Evolutionary conservation across 768 basidiomycete genomes (phyloP).

Genomic region (Suillus variegatus): DNA sequence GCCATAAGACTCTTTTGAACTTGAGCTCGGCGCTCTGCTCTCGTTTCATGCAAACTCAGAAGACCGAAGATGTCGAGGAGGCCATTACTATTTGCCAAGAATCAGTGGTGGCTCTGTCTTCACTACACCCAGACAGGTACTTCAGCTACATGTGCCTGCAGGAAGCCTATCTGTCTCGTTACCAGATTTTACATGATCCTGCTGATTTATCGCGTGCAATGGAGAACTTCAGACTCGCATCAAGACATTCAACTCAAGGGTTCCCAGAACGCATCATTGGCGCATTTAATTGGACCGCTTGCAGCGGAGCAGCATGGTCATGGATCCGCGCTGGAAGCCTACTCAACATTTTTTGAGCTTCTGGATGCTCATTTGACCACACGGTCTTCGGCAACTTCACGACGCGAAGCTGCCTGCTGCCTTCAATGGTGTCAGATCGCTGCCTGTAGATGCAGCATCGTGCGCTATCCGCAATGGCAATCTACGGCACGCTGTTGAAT

Average conservation of each 20-base stretch:
- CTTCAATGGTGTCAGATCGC: background rate
- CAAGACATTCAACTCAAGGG: background rate
- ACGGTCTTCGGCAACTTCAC: background rate
- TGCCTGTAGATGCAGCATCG: constrained; percentile 9
- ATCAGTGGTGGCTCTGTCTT: background rate
- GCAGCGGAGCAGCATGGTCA: background rate
- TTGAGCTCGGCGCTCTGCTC: background rate
- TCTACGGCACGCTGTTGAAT: constrained; percentile 21
- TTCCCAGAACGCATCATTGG: background rate
- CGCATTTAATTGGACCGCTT: too few relatives aligned
- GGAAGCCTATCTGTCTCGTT: background rate
- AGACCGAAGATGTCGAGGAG: background rate
- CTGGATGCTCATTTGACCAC: background rate
- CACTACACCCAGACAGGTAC: background rate
- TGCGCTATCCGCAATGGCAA: constrained; percentile 15
- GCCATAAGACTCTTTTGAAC: background rate
- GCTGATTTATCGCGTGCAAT: background rate
- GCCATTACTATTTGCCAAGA: background rate
- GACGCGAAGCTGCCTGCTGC: background rate
- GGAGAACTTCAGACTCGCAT: background rate
- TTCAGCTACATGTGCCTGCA: background rate
- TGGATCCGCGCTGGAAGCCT: constrained; percentile 1
- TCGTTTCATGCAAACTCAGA: background rate
- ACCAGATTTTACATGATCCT: background rate
- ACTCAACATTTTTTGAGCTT: background rate